A percentile compares a stretch with the other conserved stretches of the same genome.
These are phyloP conservation scores for Amanita pallidorosea DNA, from an alignment of 768 basidiomycete species.

Conservation along the genomic window DNA sequence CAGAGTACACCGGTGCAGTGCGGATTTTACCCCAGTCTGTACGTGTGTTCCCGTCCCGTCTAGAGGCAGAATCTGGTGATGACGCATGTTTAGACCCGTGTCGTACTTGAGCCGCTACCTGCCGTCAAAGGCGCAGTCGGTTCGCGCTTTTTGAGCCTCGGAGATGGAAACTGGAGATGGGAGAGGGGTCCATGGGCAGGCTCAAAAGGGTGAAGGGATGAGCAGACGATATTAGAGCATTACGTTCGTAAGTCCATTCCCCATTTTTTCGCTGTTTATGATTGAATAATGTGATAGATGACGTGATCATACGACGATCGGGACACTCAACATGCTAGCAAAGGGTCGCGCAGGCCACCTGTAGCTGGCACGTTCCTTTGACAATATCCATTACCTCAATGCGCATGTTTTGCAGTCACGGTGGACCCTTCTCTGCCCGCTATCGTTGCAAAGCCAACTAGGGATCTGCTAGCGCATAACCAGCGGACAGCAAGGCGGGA, in stretches of 20 bases:
- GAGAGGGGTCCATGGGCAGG: constrained; percentile 63
- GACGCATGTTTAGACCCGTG: constrained; percentile 36
- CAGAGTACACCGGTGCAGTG: constrained; percentile 33
- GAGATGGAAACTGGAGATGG: constrained; percentile 92
- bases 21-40: constrained; percentile 50
- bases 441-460: constrained; percentile 50
- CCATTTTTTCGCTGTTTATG: not conserved
- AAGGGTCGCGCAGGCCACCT: constrained; percentile 46
- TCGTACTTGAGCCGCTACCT: constrained; percentile 62
- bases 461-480: constrained; percentile 53
- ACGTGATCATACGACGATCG: constrained; percentile 60
- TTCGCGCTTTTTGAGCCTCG: constrained; percentile 54
- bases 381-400: constrained; percentile 67
- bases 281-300: constrained; percentile 43
- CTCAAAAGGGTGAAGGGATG: constrained; percentile 42
- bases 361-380: constrained; percentile 69
- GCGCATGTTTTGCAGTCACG: constrained; percentile 42
- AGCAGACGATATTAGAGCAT: constrained; percentile 58
- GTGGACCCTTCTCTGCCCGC: constrained; percentile 31
- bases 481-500: constrained; percentile 71
- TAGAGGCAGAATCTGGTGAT: not conserved
- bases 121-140: constrained; percentile 60
- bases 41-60: constrained; percentile 15
- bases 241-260: constrained; percentile 46
- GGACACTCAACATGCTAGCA: constrained; percentile 52